Base-by-base conservation (phyloP, 176 grass and related monocot species). In the Saccharum officinarum region DNA sequence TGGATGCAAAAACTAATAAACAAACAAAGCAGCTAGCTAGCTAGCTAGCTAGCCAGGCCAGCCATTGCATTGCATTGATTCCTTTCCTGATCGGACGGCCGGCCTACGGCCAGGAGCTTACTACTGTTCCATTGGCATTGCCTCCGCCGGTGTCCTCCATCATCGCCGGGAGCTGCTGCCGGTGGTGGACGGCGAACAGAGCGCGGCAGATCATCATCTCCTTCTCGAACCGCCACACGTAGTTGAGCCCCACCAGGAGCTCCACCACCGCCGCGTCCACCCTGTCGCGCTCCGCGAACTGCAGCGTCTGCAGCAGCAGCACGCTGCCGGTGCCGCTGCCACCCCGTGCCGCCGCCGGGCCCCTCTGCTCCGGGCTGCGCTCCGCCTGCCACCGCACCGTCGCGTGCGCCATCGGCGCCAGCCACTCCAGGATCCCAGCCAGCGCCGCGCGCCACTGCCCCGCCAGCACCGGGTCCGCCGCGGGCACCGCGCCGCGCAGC, bases 231-330 rank as follows among this genome's bases (percentile, higher is more conserved):
- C 93, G 82, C 89, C 93, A 98, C 10, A 98, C 73, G 82, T 94
- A 98, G 79, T 98, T 98, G 22, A 95, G 86, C 1, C 93, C 96
- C 0, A 98, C 93, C 12, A 98, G 90, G 17, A 98, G 85, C 89
- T 98, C 96, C 7, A 85, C 83, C 40, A 95, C 80, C 40, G 96
- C 96, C 0, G 88, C 86, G 73, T 98, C 93, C 50, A 95, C 91
- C 89, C 89, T 95, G 41, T 89, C 87, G 38, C 83, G 63, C 31
- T 90, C 73, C 0, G 93, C 93, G 14, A 94, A 90, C 77, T 95
- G 89, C 87, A 98, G 88, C 31, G 96, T 98, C 90, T 98, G 93
- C 79, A 98, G 81, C 31, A 98, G 83, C 39, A 98, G 83, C 66
- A 91, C 85, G 64, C 71, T 81, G 4, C 66, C 73, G 11, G 17